A percentile compares a stretch with the other conserved stretches of the same genome.
These are phyloP conservation scores for Hypoxylon subgilvum DNA, from an alignment of 495 filamentous ascomycete species.

Conservation along the genomic window DNA sequence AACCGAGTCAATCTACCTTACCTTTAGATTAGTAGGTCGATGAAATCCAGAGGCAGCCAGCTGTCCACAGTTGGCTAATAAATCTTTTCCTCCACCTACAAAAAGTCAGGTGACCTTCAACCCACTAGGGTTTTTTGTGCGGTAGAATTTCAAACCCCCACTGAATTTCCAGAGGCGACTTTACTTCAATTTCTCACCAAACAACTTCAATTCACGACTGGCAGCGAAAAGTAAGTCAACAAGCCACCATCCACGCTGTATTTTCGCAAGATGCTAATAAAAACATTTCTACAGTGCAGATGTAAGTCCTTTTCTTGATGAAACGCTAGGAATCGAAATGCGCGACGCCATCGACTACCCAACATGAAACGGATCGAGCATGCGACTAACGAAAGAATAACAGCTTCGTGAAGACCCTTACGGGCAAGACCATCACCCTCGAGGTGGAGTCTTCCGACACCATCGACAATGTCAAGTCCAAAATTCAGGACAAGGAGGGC, in stretches of 20 bases:
- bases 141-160: slow-evolving; percentile 37
- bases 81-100: too few relatives aligned
- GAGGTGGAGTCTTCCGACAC: slow-evolving; percentile 99
- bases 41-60: too few relatives aligned
- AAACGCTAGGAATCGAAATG: slow-evolving; percentile 4
- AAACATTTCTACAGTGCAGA: slow-evolving; percentile 46
- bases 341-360: slow-evolving; percentile 10
- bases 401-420: slow-evolving; percentile 98
- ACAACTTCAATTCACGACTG: slow-evolving; percentile 28
- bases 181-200: slow-evolving; percentile 27
- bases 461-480: slow-evolving; percentile 97
- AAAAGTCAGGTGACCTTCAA: slow-evolving; percentile 26
- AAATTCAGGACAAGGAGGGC: slow-evolving; percentile 99
- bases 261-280: slow-evolving; percentile 1
- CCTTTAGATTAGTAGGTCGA: too few relatives aligned
- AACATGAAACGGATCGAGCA: slow-evolving; percentile 16
- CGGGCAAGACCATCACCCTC: slow-evolving; percentile 99
- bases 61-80: too few relatives aligned
- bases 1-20: too few relatives aligned
- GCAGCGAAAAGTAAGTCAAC: slow-evolving; percentile 46
- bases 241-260: background rate
- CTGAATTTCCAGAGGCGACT: slow-evolving; percentile 33
- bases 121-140: slow-evolving; percentile 37
- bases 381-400: slow-evolving; percentile 44
- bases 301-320: slow-evolving; percentile 40